Evolutionary conservation across 768 basidiomycete species (phyloP).

Genomic region (Phaffia tasmanica): DNA sequence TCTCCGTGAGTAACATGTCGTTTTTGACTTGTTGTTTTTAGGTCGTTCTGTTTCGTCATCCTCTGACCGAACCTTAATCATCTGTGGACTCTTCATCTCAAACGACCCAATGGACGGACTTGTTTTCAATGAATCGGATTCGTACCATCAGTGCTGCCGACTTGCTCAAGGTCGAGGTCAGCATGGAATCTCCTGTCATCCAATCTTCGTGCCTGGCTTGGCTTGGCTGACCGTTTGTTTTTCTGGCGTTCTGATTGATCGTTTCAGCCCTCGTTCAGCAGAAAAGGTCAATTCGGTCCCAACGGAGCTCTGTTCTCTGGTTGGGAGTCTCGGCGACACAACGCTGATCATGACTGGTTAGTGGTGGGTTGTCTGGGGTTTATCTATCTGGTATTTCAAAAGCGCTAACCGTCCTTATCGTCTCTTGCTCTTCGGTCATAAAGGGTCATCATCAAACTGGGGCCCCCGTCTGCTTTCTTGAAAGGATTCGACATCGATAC

Average conservation of each 20-base stretch:
- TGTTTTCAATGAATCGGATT: too few relatives aligned
- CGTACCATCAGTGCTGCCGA: slow-evolving; percentile 46
- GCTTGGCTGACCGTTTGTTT: background rate
- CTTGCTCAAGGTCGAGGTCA: slow-evolving; percentile 68
- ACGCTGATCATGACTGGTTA: slow-evolving; percentile 77
- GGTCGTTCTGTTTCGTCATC: too few relatives aligned
- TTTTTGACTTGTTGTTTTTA: background rate
- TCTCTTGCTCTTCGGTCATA: background rate
- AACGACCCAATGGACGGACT: background rate
- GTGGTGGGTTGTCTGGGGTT: slow-evolving; percentile 19
- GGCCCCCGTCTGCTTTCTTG: slow-evolving; percentile 55
- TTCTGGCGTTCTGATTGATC: slow-evolving; percentile 6
- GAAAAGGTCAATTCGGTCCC: slow-evolving; percentile 95
- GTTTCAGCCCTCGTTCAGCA: slow-evolving; percentile 62
- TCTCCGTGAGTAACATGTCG: slow-evolving; percentile 45
- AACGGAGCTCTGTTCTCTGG: slow-evolving; percentile 89
- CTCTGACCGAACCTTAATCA: too few relatives aligned
- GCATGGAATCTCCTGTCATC: slow-evolving; percentile 26
- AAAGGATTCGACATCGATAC: slow-evolving; percentile 89
- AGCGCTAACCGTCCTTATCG: background rate
- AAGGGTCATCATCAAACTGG: slow-evolving; percentile 85
- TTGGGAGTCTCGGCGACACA: slow-evolving; percentile 89
- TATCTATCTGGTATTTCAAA: background rate
- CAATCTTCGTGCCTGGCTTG: background rate
- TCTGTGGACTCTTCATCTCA: background rate